These are phyloP conservation scores for Colletotrichum karsti DNA, from an alignment of 2,329 filamentous ascomycete species.

Conservation along the genomic window DNA sequence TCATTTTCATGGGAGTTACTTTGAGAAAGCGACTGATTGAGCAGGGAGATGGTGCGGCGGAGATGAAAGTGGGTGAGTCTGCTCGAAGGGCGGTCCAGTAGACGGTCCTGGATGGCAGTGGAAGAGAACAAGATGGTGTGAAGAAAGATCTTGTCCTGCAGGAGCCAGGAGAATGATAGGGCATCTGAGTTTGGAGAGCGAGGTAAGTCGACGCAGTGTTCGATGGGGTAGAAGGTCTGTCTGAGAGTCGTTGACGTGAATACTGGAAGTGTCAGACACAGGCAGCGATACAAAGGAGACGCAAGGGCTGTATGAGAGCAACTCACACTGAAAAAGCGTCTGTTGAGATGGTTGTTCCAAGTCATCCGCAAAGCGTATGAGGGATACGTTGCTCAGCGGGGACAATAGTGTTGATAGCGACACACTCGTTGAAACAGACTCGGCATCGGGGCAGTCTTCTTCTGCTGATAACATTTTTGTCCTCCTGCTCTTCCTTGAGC, in stretches of 20 bases:
- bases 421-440: not conserved
- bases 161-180: not conserved
- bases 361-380: not conserved
- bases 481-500: not conserved
- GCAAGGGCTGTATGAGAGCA: not conserved
- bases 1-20: not conserved
- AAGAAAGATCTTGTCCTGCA: constrained; percentile 1
- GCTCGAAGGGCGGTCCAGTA: not conserved
- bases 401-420: not conserved
- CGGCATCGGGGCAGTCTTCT: not conserved
- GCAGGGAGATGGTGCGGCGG: not conserved
- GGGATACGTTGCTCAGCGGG: not conserved
- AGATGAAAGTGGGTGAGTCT: not conserved
- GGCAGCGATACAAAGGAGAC: not conserved
- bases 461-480: not conserved
- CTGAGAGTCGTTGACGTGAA: not conserved
- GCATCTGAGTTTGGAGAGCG: not conserved
- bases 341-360: not conserved
- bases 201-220: not conserved
- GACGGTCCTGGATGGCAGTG: not conserved
- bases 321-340: not conserved
- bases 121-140: not conserved
- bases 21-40: not conserved
- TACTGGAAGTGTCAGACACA: not conserved
- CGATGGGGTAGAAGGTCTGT: not conserved